Conservation (phyloP, 495 filamentous ascomycete species). For the Daldinia bambusicola region DNA sequence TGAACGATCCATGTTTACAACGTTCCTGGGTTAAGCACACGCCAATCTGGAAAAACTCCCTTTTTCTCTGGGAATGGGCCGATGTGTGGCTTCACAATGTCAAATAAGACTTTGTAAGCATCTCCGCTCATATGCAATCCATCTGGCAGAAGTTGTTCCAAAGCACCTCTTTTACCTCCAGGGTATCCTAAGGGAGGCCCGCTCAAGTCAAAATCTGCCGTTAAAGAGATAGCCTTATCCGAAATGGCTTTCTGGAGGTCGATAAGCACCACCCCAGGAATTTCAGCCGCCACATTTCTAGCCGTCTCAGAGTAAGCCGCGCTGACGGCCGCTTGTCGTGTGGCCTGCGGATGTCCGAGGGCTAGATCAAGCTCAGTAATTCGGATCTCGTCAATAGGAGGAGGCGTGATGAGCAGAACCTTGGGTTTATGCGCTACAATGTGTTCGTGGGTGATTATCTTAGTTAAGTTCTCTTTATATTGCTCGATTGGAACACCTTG, state of each 20-base stretch:
- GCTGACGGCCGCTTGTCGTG: slow-evolving; percentile 69
- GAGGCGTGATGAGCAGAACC: slow-evolving; percentile 80
- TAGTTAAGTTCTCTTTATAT: slow-evolving; percentile 75
- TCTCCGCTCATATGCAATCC: slow-evolving; percentile 65
- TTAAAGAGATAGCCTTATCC: slow-evolving; percentile 59
- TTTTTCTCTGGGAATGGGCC: slow-evolving; percentile 47
- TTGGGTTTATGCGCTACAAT: slow-evolving; percentile 75
- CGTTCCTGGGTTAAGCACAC: slow-evolving; percentile 41
- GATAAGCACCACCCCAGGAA: slow-evolving; percentile 69
- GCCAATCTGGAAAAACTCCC: slow-evolving; percentile 58
- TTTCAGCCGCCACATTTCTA: slow-evolving; percentile 69
- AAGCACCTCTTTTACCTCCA: slow-evolving; percentile 54
- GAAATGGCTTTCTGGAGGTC: slow-evolving; percentile 82
- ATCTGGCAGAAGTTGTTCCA: slow-evolving; percentile 62
- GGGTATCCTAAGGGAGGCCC: slow-evolving; percentile 56
- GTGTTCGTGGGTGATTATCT: slow-evolving; percentile 73
- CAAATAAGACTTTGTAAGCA: slow-evolving; percentile 61
- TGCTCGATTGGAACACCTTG: slow-evolving; percentile 80
- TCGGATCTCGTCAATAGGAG: slow-evolving; percentile 83
- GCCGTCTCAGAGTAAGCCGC: slow-evolving; percentile 77
- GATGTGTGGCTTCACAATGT: slow-evolving; percentile 55
- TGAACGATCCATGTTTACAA: slow-evolving; percentile 2
- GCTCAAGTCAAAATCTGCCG: slow-evolving; percentile 53
- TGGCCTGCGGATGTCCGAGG: slow-evolving; percentile 59
- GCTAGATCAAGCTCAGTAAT: slow-evolving; percentile 63